phyloP scores from a whole-genome alignment of 2,329 filamentous ascomycete species.

The Colletotrichum sublineola region DNA sequence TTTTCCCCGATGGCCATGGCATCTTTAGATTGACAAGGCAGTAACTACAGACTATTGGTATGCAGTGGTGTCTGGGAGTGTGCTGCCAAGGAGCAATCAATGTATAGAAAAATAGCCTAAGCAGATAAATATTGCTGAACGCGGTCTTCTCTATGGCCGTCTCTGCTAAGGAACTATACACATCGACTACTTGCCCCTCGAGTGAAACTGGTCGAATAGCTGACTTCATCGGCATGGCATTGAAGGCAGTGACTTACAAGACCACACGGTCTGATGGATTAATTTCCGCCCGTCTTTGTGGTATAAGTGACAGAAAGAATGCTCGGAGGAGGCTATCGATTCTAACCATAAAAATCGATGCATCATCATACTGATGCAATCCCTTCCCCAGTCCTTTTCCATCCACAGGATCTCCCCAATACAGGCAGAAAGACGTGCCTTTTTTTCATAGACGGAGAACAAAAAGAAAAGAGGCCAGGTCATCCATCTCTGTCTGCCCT shows the following conservation, averaged over 20 bases:
- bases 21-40: constrained; percentile 13
- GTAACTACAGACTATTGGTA: not conserved
- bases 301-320: not conserved
- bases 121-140: constrained; percentile 8
- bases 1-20: not conserved
- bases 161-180: not conserved
- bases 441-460: no score
- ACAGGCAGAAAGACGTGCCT: not conserved
- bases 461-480: not conserved
- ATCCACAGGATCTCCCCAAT: not conserved
- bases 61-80: not conserved
- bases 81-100: constrained; percentile 1
- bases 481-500: not conserved
- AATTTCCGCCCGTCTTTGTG: not conserved
- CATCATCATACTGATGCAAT: not conserved
- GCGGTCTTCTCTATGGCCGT: not conserved
- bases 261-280: not conserved
- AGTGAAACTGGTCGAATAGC: not conserved
- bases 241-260: not conserved
- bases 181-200: not conserved
- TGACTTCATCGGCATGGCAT: not conserved
- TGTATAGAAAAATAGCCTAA: not conserved
- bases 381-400: not conserved
- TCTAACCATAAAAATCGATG: not conserved
- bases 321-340: not conserved